Conservation (phyloP, 441 rosid genomes). For the Euphorbia celastroides region DNA sequence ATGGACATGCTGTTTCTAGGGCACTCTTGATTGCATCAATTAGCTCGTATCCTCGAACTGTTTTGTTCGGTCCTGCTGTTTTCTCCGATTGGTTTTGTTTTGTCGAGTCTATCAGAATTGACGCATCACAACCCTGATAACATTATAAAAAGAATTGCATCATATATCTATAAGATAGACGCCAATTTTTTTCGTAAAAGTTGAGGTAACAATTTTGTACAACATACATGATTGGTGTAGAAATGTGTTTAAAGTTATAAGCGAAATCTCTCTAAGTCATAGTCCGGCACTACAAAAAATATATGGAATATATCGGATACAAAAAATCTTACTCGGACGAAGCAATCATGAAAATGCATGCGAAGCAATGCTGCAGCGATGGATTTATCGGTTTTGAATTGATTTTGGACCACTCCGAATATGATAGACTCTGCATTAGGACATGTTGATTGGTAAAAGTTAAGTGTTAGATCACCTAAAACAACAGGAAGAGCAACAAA, state of each 20-base stretch:
- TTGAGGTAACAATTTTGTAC: too few species aligned
- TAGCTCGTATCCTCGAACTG: slow-evolving; percentile 51
- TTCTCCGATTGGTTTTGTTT: slow-evolving; percentile 34
- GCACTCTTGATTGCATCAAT: slow-evolving; percentile 48
- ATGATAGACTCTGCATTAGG: slow-evolving; percentile 57
- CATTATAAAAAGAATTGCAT: too few species aligned
- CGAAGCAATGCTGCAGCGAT: slow-evolving; percentile 66
- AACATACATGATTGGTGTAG: too few species aligned
- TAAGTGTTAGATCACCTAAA: slow-evolving; percentile 39
- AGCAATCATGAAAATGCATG: slow-evolving; percentile 82
- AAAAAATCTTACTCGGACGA: slow-evolving; percentile 42
- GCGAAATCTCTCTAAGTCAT: background rate
- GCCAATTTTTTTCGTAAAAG: too few species aligned
- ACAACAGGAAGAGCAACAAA: slow-evolving; percentile 31
- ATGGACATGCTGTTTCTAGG: slow-evolving; percentile 50
- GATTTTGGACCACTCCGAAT: slow-evolving; percentile 27
- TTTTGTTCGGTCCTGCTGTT: slow-evolving; percentile 38
- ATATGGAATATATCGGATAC: background rate
- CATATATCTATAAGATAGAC: too few species aligned
- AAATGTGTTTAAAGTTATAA: too few species aligned
- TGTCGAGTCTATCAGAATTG: slow-evolving; percentile 54
- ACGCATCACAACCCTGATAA: slow-evolving; percentile 83
- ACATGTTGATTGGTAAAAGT: slow-evolving; percentile 47
- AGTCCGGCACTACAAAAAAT: background rate
- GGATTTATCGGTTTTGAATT: slow-evolving; percentile 35